phyloP scores from a whole-genome alignment of 352 stramenopile species.

The Pythium rishiriense region DNA sequence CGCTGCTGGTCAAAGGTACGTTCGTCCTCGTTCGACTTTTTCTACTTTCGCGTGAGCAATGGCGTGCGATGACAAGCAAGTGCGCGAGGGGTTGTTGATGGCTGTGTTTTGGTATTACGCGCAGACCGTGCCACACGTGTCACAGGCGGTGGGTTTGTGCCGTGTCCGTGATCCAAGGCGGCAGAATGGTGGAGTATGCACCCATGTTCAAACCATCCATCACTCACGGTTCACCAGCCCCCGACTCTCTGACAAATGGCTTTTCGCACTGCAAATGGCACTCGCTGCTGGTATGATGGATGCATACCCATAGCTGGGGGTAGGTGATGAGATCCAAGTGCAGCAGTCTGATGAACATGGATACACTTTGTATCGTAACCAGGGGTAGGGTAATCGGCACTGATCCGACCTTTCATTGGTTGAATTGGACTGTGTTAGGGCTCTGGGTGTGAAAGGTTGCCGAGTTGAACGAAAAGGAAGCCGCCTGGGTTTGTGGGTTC shows the following conservation, averaged over 20 bases:
- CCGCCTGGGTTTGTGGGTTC: constrained; percentile 17
- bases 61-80: not conserved
- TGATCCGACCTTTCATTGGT: constrained; percentile 16
- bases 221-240: constrained; percentile 17
- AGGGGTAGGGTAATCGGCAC: constrained; percentile 11
- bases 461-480: constrained; percentile 31
- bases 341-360: constrained; percentile 26
- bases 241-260: constrained; percentile 29
- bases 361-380: constrained; percentile 25
- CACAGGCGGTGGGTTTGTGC: constrained; percentile 16
- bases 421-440: constrained; percentile 25
- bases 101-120: constrained; percentile 13
- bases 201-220: constrained; percentile 29
- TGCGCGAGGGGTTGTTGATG: constrained; percentile 5
- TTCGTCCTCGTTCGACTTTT: constrained; percentile 8
- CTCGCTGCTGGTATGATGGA: constrained; percentile 12
- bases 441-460: constrained; percentile 24
- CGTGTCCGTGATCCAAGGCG: not conserved
- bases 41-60: not conserved
- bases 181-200: constrained; percentile 12
- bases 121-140: constrained; percentile 12
- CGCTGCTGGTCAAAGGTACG: not conserved
- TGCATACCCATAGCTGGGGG: constrained; percentile 11
- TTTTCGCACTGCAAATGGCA: not conserved
- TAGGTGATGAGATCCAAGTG: constrained; percentile 30